Base-by-base conservation (phyloP, 768 basidiomycete species). In the Lyophyllum shimeji region DNA sequence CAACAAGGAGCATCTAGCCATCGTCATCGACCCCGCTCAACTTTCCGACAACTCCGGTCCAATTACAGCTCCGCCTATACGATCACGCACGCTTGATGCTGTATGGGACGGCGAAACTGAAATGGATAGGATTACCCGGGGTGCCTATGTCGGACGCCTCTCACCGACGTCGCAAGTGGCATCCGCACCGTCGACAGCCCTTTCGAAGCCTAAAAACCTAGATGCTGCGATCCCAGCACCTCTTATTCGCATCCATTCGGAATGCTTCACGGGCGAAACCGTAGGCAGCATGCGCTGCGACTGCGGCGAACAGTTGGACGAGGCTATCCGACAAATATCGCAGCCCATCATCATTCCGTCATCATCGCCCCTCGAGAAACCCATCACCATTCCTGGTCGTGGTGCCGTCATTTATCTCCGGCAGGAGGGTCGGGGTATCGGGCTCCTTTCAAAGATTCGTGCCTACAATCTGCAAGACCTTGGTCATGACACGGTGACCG, bases 381-480 rank as follows among this genome's bases (percentile, higher is more conserved):
- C 74, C n/a, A 72, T 68, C 1, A 71, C 69, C 2, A 83, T 93
- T 25, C 90, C 90, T 0, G 93, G 93, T 6, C 86, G 95, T 7
- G 97, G 97, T 17, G 95, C 89, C 3, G 88, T 98, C 59, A 80
- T 98, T 52, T 99, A 99, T 72, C 82, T 99, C 56, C 88, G 96
- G 13, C 97, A 99, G 70, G 97, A 99, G 69, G 97, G 97, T 29
- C 87, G 97, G 18, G 97, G 97, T 12, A 99, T 99, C 63, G 97
- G 97, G 0, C 77, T 99, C 2, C 74, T 98, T 34, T 95, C 94
- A 48, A 99, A 99, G 73, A 91, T 99, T 56, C 84, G 90, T 31
- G 97, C 97, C 13, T 99, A 99, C 75, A 99, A 99, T 68, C 78
- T 98, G 18, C 97, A 98, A 70, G 97, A 99, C 69, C 76, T 99